Evolutionary conservation across 2,329 filamentous ascomycete species (phyloP).

Genomic region (Ceratocystis smalleyi): DNA sequence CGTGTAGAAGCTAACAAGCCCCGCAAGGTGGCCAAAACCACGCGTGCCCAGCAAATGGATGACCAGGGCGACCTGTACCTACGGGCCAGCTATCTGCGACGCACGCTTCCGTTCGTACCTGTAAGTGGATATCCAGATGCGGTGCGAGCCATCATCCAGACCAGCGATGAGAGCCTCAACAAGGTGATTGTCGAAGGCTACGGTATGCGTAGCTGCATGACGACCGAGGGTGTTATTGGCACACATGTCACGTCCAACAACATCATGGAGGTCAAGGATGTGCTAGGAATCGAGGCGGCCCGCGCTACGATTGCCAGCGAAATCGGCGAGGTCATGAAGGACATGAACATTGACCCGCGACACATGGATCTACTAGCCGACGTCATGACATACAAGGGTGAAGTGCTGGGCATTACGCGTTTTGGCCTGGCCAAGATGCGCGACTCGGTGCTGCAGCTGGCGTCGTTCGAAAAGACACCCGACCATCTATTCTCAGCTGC

Average conservation of each 20-base stretch:
- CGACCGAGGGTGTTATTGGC: conserved; percentile 77
- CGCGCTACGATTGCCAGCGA: conserved; percentile 77
- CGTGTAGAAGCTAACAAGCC: conserved; percentile 37
- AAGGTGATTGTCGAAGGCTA: conserved; percentile 88
- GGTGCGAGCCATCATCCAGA: conserved; percentile 74
- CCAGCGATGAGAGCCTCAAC: conserved; percentile 51
- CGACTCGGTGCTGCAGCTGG: conserved; percentile 82
- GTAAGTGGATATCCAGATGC: conserved; percentile 84
- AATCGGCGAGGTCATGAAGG: conserved; percentile 76
- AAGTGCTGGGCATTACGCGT: conserved; percentile 88
- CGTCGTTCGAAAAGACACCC: conserved; percentile 94
- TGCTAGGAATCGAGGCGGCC: conserved; percentile 90
- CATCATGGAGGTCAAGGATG: conserved; percentile 73
- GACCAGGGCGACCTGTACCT: conserved; percentile 43
- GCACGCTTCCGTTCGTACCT: conserved; percentile 63
- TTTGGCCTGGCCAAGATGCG: conserved; percentile 95
- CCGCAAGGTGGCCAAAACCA: conserved; percentile 33
- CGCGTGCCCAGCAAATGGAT: conserved; percentile 27
- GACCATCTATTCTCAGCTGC: conserved; percentile 95
- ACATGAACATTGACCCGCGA: conserved; percentile 90
- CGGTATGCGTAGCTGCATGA: conserved; percentile 78
- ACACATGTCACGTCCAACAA: conserved; percentile 63
- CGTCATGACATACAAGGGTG: conserved; percentile 98
- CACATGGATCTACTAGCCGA: conserved; percentile 97
- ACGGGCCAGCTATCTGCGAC: conserved; percentile 72